Percentiles rank a stretch among this genome's conserved stretches.
These are phyloP conservation scores for Blastocrithidia nonstop DNA, from an alignment of 208 protist species.

Conservation along the genomic window DNA sequence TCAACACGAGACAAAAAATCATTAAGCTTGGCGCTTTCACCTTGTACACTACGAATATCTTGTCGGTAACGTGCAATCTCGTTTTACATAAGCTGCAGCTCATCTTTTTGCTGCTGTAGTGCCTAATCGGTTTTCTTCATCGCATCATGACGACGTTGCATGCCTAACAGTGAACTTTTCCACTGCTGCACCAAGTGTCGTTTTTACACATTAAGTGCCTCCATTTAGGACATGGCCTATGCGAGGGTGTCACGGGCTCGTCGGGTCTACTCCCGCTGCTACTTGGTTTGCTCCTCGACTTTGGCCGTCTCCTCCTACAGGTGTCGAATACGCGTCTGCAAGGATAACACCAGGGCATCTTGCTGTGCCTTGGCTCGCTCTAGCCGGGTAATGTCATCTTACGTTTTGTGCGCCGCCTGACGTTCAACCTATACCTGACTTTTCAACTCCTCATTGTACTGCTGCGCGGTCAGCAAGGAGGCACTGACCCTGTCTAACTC, in stretches of 20 bases:
- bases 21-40: slow-evolving; percentile 82
- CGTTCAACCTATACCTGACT: slow-evolving; percentile 87
- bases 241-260: slow-evolving; percentile 75
- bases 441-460: slow-evolving; percentile 91
- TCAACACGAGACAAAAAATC: slow-evolving; percentile 85
- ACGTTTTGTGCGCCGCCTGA: slow-evolving; percentile 90
- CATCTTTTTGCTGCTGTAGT: slow-evolving; percentile 82
- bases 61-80: slow-evolving; percentile 84
- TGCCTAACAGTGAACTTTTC: slow-evolving; percentile 86
- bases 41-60: slow-evolving; percentile 67
- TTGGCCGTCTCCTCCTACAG: slow-evolving; percentile 75
- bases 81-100: slow-evolving; percentile 80
- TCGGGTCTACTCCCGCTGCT: slow-evolving; percentile 85
- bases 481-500: slow-evolving; percentile 87
- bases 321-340: slow-evolving; percentile 72
- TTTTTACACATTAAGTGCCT: slow-evolving; percentile 89
- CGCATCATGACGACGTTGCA: slow-evolving; percentile 89
- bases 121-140: slow-evolving; percentile 87
- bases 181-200: slow-evolving; percentile 91
- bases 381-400: slow-evolving; percentile 89
- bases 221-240: slow-evolving; percentile 89
- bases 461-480: slow-evolving; percentile 81
- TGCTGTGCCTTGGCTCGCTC: slow-evolving; percentile 87
- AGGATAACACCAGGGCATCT: slow-evolving; percentile 78
- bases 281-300: slow-evolving; percentile 70